Evolutionary conservation across 1,284 basidiomycete genomes (phyloP), one percentile per base, ranked within the genome.

Genomic region (Cryptococcus sp.): DNA sequence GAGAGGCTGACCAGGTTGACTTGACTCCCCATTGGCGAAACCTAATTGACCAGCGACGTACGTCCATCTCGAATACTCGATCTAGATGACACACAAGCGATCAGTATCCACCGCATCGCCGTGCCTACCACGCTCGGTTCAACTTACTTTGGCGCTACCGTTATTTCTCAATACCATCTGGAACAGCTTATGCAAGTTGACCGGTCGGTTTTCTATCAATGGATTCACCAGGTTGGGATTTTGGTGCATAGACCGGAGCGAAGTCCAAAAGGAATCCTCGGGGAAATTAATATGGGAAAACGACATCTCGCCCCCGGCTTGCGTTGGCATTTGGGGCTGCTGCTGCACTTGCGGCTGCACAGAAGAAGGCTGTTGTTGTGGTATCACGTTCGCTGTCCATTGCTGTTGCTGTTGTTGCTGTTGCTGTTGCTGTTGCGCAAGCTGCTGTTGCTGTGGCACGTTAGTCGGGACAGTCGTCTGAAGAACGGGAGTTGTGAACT

Each of bases 111-210:
- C 15, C n/a, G 38, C 19, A 19, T 15, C 19, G 20, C 43, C 25
- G 53, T 46, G 45, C 42, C 35, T 52, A 27, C 13, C 22, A 3
- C 3, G 30, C 19, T 47, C 30, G 7, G n/a, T 10, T 15, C 13
- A 13, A 59, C 70, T 64, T 54, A 71, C 71, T 43, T 66, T 65
- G 2, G 61, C 65, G 55, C 64, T 64, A 17, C 72, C 72, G 30
- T 69, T 70, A 50, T 71, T 73, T 45, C 62, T 63, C 55, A 70
- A 59, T 8, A 73, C 72, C 13, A 71, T 55, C 16, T 59, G 63
- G 54, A 75, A 70, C 15, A 75, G 53, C 42, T 56, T 55, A 51
- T 64, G 66, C 50, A 72, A 46, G 50, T 73, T 68, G 22, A 75
- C 57, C 11, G 30, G 61, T 50, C 60, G 54, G 16, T 64, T 65